A percentile compares a stretch with the other conserved stretches of the same genome.
Evolutionary conservation across 2,329 filamentous ascomycete species (phyloP).

Genomic region (Neopestalotiopsis clavispora): DNA sequence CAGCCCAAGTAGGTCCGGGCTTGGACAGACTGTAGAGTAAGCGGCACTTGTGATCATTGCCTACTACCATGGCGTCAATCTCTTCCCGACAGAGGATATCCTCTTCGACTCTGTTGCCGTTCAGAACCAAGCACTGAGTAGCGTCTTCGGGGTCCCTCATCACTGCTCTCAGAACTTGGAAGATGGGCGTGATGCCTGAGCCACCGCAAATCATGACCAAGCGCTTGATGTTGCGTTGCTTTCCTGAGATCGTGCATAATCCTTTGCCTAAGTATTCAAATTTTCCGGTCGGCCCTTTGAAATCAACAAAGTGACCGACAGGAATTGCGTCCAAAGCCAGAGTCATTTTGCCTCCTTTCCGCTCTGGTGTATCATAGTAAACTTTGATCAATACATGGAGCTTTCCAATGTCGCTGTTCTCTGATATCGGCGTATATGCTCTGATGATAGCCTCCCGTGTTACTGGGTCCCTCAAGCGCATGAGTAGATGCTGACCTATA

Average conservation of each 20-base stretch:
- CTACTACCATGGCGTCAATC: conserved; percentile 65
- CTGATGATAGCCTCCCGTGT: conserved; percentile 78
- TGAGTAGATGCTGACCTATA: conserved; percentile 85
- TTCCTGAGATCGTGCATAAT: conserved; percentile 62
- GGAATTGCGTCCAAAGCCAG: conserved; percentile 76
- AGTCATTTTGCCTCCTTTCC: conserved; percentile 79
- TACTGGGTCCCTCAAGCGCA: conserved; percentile 76
- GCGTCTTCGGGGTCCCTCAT: conserved; percentile 66
- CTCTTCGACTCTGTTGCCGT: conserved; percentile 77
- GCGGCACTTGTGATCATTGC: conserved; percentile 61
- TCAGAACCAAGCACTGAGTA: conserved; percentile 74
- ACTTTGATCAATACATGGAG: conserved; percentile 83
- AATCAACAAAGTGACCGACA: conserved; percentile 75
- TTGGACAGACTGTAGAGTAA: conserved; percentile 74
- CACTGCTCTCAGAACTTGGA: conserved; percentile 78
- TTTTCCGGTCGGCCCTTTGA: conserved; percentile 88
- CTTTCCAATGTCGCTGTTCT: conserved; percentile 61
- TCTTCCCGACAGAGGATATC: conserved; percentile 84
- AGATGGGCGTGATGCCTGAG: conserved; percentile 91
- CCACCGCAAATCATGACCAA: conserved; percentile 90
- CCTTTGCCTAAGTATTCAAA: conserved; percentile 80
- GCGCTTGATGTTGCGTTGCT: conserved; percentile 60
- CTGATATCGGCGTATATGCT: conserved; percentile 84
- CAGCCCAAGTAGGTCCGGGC: conserved; percentile 68
- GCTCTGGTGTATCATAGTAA: conserved; percentile 66